Evolutionary conservation across 176 grass and related monocot genomes (phyloP), one percentile per base, ranked within the genome.

Genomic region (bread wheat (Triticum aestivum)): DNA sequence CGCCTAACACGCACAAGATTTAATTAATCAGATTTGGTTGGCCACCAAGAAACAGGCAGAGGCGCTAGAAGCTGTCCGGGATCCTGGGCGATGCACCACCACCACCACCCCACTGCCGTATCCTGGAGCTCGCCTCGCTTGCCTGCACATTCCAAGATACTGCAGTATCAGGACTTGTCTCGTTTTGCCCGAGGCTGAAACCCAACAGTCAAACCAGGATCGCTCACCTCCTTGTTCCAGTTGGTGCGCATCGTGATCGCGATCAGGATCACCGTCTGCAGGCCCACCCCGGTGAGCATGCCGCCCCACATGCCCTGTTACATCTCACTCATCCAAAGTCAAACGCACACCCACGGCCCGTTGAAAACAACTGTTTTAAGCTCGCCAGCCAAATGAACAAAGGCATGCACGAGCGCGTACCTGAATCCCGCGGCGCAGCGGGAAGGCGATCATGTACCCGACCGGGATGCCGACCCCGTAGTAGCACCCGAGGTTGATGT

Each of bases 401-500:
- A 51, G 13, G 45, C 45, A 12, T 12, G 44, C 44, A 45, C 11
- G 44, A 12, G 12, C 4, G 13, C 47, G 13, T 79, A 93, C 92
- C 89, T 95, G 85, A 58, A 93, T 84, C 20, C 96, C 96, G n/a
- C 42, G 81, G 37, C 62, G 37, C 3, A 95, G 68, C 29, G 86
- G 88, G 82, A 93, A 95, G 61, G 89, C 89, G 64, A 95, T 75
- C 6, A 87, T 0, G 79, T 91, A 93, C 4, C 96, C 96, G 0
- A 93, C 52, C 14, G 96, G 96, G 83, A 98, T 84, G 41, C 93
- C 96, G 24, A 98, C 4, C 13, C 87, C 74, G 87, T 98, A 98
- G 85, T 98, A 98, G 84, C 93, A 95, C 0, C 73, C 93, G 8
- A 95, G 83, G 79, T 95, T 95, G 86, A 98, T 62, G 81, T 93